Conservation (phyloP, 2,329 filamentous ascomycete species). For the Pseudocercospora ulei region DNA sequence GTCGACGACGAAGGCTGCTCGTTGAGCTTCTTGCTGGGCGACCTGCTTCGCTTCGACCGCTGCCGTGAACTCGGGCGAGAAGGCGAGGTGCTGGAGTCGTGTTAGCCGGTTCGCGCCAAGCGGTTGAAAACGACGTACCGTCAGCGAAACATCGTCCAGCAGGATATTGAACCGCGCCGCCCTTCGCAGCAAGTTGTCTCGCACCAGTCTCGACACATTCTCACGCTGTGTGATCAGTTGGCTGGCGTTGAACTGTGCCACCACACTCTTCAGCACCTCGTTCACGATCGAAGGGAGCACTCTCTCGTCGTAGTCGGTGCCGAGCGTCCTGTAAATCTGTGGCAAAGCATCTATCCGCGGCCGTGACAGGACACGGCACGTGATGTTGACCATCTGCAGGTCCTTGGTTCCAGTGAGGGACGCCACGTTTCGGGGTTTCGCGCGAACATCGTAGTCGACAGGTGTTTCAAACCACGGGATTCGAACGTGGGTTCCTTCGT, state of each 20-base stretch:
- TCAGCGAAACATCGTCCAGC: slow-evolving; percentile 92
- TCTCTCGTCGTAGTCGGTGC: slow-evolving; percentile 92
- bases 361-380: slow-evolving; percentile 92
- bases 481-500: slow-evolving; percentile 88
- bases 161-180: slow-evolving; percentile 96
- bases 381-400: slow-evolving; percentile 99
- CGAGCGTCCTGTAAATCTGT: slow-evolving; percentile 93
- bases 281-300: slow-evolving; percentile 98
- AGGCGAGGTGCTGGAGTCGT: slow-evolving; percentile 50
- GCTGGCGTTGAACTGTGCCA: slow-evolving; percentile 95
- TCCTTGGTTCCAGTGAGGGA: slow-evolving; percentile 98
- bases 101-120: slow-evolving; percentile 6
- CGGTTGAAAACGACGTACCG: slow-evolving; percentile 35
- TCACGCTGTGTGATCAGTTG: slow-evolving; percentile 99
- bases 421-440: slow-evolving; percentile 90
- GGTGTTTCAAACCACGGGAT: slow-evolving; percentile 97
- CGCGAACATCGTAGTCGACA: slow-evolving; percentile 92
- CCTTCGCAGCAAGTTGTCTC: slow-evolving; percentile 82
- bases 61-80: slow-evolving; percentile 60
- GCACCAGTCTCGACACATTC: slow-evolving; percentile 81
- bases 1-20: slow-evolving; percentile 95
- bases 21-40: slow-evolving; percentile 82
- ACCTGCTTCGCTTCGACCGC: slow-evolving; percentile 62
- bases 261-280: slow-evolving; percentile 97
- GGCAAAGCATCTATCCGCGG: slow-evolving; percentile 81